phyloP scores from a whole-genome alignment of 352 stramenopile genomes.

The Globisporangium abappressorium region DNA sequence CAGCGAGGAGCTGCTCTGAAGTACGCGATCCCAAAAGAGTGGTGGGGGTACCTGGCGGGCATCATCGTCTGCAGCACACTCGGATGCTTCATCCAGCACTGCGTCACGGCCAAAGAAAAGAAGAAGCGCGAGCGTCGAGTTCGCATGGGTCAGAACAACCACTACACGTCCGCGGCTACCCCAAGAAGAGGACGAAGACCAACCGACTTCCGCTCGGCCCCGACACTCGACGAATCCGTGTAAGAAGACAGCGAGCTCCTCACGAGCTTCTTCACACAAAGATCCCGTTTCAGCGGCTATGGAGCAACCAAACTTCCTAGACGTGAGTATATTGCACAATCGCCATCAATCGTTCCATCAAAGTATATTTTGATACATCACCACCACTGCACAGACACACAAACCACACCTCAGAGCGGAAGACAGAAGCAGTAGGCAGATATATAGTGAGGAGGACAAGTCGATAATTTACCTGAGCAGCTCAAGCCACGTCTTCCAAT shows the following conservation, averaged over 20 bases:
- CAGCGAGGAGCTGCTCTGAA: not conserved
- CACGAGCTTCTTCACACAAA: not conserved
- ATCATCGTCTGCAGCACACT: slow-evolving; percentile 23
- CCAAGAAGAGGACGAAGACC: not conserved
- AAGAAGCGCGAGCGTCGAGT: not conserved
- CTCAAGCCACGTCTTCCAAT: not conserved
- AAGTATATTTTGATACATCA: not conserved
- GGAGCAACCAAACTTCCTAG: not conserved
- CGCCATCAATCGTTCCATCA: not conserved
- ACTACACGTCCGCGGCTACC: slow-evolving; percentile 2
- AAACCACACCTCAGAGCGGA: not conserved
- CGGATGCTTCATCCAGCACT: slow-evolving; percentile 28
- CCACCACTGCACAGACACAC: not conserved
- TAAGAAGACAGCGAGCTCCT: not conserved
- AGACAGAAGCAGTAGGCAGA: not conserved
- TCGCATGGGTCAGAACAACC: not conserved
- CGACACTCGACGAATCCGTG: not conserved
- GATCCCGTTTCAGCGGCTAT: not conserved
- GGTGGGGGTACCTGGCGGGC: slow-evolving; percentile 31
- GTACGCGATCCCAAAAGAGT: slow-evolving; percentile 19
- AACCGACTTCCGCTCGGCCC: not conserved
- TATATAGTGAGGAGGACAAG: not conserved
- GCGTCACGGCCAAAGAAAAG: not conserved
- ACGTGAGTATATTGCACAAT: not conserved
- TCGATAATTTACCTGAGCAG: not conserved